phyloP scores from a whole-genome alignment of 1,284 basidiomycete species.

The Termitomyces sp. region DNA sequence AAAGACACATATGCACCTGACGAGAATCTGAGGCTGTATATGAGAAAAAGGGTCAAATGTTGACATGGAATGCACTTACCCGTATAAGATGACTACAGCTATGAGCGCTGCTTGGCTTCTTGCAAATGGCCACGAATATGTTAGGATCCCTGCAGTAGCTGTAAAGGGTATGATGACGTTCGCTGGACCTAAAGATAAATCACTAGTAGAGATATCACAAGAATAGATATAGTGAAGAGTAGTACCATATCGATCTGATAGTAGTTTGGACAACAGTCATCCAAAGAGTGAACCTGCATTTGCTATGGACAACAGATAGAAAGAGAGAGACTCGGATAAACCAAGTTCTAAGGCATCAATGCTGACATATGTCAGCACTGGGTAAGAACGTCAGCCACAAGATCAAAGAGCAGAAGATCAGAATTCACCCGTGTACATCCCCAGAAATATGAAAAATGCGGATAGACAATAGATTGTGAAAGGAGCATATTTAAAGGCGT shows the following conservation, averaged over 20 bases:
- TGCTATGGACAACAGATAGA: constrained; percentile 45
- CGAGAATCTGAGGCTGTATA: constrained; percentile 23
- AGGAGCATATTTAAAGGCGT: constrained; percentile 40
- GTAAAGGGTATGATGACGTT: constrained; percentile 56
- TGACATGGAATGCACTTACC: constrained; percentile 28
- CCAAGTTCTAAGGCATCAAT: constrained; percentile 36
- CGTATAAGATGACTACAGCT: constrained; percentile 46
- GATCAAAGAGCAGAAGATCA: neutral
- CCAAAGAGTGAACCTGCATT: constrained; percentile 43
- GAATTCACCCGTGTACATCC: constrained; percentile 49
- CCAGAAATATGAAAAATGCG: constrained; percentile 45
- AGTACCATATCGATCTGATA: constrained; percentile 36
- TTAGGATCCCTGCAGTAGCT: constrained; percentile 43
- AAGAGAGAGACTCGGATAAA: constrained; percentile 35
- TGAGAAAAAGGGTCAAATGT: neutral
- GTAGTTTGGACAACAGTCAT: constrained; percentile 33
- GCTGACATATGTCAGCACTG: constrained; percentile 43
- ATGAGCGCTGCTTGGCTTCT: constrained; percentile 36
- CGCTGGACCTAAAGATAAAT: constrained; percentile 36
- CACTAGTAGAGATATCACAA: neutral
- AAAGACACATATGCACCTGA: constrained; percentile 56
- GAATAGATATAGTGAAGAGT: neutral
- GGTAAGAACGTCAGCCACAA: neutral
- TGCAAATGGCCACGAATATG: constrained; percentile 57
- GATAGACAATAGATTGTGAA: constrained; percentile 39